Evolutionary conservation across 179 eudicot genomes (phyloP), one percentile per base, ranked within the genome.

Genomic region (Corrigiola litoralis): DNA sequence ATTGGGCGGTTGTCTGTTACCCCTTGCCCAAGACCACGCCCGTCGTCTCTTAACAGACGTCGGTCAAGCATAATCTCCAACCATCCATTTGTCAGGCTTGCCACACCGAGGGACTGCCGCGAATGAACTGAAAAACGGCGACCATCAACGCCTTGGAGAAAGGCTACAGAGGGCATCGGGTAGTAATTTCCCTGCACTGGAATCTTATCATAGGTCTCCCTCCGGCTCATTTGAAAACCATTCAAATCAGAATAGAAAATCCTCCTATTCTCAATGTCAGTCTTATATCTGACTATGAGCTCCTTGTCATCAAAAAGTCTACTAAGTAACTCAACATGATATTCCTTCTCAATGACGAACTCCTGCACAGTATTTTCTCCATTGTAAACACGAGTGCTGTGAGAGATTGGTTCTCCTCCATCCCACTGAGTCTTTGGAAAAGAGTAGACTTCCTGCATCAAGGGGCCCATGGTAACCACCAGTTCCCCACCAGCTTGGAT

Each of bases 21-120:
- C 38, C 97, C 99, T 70, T 95, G 99, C 51, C 99, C 99, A 53
- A 95, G 90, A 46, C 99, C 99, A 72, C 99, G 97, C 0, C 85
- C 99, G 68, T 95, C 99, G 33, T 95, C 99, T 36, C 75, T 79
- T 14, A 66, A 48, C 23, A 95, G 75, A 44, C 99, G 88, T 11
- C 99, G 88, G 67, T 95, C 99, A 55, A 95, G 92, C 99, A 95
- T 95, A 58, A 95, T 73, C 74, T 95, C 99, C 5, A 95, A 72
- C 88, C 90, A 88, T 33, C 99, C 99, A 57, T 84, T 75, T 58
- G 78, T 81, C 2, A 88, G 89, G 82, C 97, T 81, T 25, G 99
- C 95, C 53, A 75, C 97, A 61, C 99, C 97, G 62, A 95, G 59
- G n/a, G 99, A 76, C 75, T 95, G 99, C 75, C 91, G 65, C 3